Evolutionary conservation across 345 rosid genomes (phyloP), one percentile per base, ranked within the genome.

Genomic region (Brassica napus): DNA sequence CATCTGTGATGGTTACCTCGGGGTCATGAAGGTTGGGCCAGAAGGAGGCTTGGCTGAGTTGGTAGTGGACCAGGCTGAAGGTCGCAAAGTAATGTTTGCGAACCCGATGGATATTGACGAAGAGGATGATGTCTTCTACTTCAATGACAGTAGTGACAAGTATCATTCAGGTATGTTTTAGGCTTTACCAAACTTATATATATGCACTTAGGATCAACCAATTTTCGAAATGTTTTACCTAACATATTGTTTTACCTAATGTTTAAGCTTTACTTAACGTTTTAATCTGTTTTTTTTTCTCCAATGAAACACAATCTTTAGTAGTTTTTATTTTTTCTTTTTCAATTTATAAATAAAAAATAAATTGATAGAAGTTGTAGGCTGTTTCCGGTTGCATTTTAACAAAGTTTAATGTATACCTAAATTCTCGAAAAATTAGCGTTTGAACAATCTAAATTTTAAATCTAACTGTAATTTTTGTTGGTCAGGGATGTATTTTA

Each of bases 1-100:
- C 81, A 89, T 89, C 14, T 91, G 92, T 1, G 97, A 92, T 84
- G 92, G 91, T 6, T 92, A 90, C 84, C 74, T 84, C 1, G 95
- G 93, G 21, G 60, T 92, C 64, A 61, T 80, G 59, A 90, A 83
- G 9, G 93, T 90, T 12, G 95, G 95, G 10, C 91, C 93, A 5
- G 69, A 71, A 8, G 93, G 92, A 18, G 95, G 97, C 7, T 70
- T 86, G 54, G 93, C 97, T n/a, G 57, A 52, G 57, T 14, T 52
- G 57, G 18, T 52, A 52, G 18, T 52, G 18, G 57, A 52, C 57
- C 18, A 52, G 57, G 57, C 21, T n/a, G 57, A 52, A 52, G 57
- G 57, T 52, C 57, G 21, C 18, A 52, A 52, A 52, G 57, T 52
- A 52, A 52, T 52, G 18, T 52, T 52, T 52, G 57, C 57, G 8